Evolutionary conservation across 225 moss, liverwort and hornwort genomes (phyloP), one percentile per base, ranked within the genome.

Genomic region (Polytrichum formosum): DNA sequence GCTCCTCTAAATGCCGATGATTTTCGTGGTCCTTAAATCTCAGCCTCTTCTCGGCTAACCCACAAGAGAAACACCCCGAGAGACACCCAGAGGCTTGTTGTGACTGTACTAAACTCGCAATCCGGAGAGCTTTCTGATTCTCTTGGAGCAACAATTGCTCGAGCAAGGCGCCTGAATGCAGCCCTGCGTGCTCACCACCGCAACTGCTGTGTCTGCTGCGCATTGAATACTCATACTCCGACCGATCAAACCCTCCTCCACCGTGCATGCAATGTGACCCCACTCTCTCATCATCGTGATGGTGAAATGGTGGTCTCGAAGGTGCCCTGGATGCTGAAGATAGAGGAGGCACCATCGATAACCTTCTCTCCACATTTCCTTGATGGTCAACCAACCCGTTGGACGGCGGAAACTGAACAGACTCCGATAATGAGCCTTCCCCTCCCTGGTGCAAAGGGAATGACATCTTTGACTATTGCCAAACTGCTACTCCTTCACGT

Each of bases 361-460:
- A 58, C 66, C 76, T 76, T 18, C 55, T 26, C 26, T 68, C 55
- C 17, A 54, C 23, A 66, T 76, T 69, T 0, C 70, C 80, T 56
- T 77, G 77, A 21, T 76, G 83, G 62, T 81, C 78, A 68, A 66
- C 65, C 27, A 64, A 53, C 66, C 61, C 71, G 69, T 68, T 83
- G 53, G 80, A 69, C 29, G 83, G 80, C 62, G 87, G 80, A 70
- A 78, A 83, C 30, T 87, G 87, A 23, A 87, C 87, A n/a, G 83
- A 87, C 78, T 87, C 87, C 63, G 83, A 86, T 37, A 78, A 65
- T 70, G 86, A 87, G 9, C 74, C 87, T 31, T 87, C 87, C 76
- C 78, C 73, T 28, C 68, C 76, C 35, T 73, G 59, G 23, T 69
- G 83, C 78, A 72, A 55, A 71, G 69, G 79, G 28, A 67, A 61